A percentile compares a stretch with the other conserved stretches of the same genome.
Conservation (phyloP, 2,329 filamentous ascomycete species). For the Tetracladium maxilliforme region DNA sequence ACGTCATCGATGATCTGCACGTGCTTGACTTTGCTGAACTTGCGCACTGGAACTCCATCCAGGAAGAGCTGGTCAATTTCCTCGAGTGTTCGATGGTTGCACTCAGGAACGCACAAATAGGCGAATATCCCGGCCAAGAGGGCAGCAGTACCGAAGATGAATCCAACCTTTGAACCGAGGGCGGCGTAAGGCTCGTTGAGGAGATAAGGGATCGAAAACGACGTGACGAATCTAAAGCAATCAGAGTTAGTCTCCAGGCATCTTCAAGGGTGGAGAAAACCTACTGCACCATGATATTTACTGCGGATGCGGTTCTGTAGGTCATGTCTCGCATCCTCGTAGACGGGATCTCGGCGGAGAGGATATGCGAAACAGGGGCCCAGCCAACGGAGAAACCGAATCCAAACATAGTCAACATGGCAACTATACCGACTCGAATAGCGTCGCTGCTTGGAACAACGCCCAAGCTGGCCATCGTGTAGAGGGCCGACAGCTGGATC, state of each 20-base stretch:
- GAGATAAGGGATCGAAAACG: constrained; percentile 21
- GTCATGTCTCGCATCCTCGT: constrained; percentile 18
- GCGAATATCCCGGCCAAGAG: constrained; percentile 9
- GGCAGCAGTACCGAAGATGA: constrained; percentile 17
- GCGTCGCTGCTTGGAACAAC: constrained; percentile 6
- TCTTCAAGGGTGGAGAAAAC: too few species aligned
- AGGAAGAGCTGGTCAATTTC: constrained; percentile 18
- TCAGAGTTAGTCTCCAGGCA: too few species aligned
- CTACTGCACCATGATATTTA: too few species aligned
- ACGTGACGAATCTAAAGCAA: constrained; percentile 16
- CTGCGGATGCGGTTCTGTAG: too few species aligned
- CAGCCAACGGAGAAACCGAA: constrained; percentile 17
- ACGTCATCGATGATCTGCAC: too few species aligned
- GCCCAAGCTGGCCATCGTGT: constrained; percentile 21
- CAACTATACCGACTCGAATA: constrained; percentile 14
- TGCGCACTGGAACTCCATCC: constrained; percentile 5
- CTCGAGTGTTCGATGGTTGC: constrained; percentile 19
- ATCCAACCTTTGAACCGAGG: constrained; percentile 19
- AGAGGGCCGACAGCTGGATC: constrained; percentile 14
- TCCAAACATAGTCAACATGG: constrained; percentile 15
- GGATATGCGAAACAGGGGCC: constrained; percentile 19
- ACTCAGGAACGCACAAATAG: constrained; percentile 21
- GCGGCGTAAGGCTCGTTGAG: constrained; percentile 17
- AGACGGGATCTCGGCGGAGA: constrained; percentile 17
- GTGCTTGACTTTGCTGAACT: constrained; percentile 7